phyloP scores from a whole-genome alignment of 2,329 filamentous ascomycete genomes.

The Fusarium sp. region DNA sequence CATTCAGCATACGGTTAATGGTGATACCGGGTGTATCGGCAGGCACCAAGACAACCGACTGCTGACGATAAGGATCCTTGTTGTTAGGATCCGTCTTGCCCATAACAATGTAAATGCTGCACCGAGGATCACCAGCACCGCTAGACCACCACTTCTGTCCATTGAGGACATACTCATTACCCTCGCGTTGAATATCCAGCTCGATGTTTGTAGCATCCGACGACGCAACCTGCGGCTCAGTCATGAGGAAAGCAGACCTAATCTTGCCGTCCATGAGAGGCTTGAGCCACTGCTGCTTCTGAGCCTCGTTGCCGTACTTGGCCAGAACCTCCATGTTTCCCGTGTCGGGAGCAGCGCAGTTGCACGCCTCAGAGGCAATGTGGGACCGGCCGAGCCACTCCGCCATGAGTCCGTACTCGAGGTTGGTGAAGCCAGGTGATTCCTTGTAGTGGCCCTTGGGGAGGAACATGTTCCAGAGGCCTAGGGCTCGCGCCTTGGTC shows the following conservation, averaged over 20 bases:
- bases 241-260: conserved; percentile 91
- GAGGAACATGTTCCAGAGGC: conserved; percentile 98
- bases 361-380: conserved; percentile 83
- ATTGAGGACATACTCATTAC: conserved; percentile 89
- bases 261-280: conserved; percentile 86
- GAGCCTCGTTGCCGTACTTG: conserved; percentile 85
- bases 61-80: conserved; percentile 81
- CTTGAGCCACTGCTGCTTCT: conserved; percentile 83
- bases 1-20: conserved; percentile 91
- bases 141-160: conserved; percentile 99
- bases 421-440: conserved; percentile 90
- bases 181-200: conserved; percentile 81
- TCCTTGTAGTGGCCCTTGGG: conserved; percentile 95
- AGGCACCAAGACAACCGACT: conserved; percentile 91
- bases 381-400: conserved; percentile 90
- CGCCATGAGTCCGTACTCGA: conserved; percentile 98
- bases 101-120: conserved; percentile 95
- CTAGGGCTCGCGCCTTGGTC: conserved; percentile 78
- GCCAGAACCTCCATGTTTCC: conserved; percentile 96
- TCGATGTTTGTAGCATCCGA: conserved; percentile 94
- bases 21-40: conserved; percentile 82
- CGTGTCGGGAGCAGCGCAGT: conserved; percentile 90
- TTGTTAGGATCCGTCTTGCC: conserved; percentile 85
- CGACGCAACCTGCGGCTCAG: conserved; percentile 85
- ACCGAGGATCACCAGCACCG: conserved; percentile 90